Evolutionary conservation across 2,329 filamentous ascomycete species (phyloP), one percentile per base, ranked within the genome.

Genomic region (Sporothrix protearum): DNA sequence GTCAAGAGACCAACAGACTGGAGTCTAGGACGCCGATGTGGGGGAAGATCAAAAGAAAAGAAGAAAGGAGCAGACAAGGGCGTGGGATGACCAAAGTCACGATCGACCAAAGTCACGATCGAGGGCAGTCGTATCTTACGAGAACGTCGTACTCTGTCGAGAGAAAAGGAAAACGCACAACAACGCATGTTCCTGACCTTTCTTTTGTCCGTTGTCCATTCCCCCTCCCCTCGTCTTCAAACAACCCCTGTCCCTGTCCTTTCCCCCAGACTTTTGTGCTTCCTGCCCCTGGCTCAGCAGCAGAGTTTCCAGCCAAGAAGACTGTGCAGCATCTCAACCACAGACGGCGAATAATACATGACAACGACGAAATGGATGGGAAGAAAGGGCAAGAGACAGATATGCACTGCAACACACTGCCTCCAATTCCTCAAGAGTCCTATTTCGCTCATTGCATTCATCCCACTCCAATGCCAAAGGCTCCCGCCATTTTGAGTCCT

Each of bases 341-440:
- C n/a, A 63, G 59, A 63, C 22, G n/a, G n/a, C 36, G 33, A 19
- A 19, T 25, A 28, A 33, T n/a, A n/a, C n/a, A n/a, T n/a, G n/a
- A n/a, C 2, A 57, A 64, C 19, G 33, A 28, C 36, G 36, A 63
- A 64, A 42, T n/a, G 33, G 28, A 53, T 53, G 19, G 12, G 49
- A 25, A 45, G 8, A 9, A 45, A 64, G 5, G 22, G 36, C 3
- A 36, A 28, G 22, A 28, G 22, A 8, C n/a, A 14, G 36, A 61
- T 39, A 10, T 63, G 59, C 59, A 64, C 36, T 64, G 36, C 59
- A 64, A 64, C 59, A 64, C 59, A 45, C 59, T 45, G 36, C 36
- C n/a, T 42, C 59, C 59, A 28, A 63, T 10, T 42, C 19, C 19
- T 25, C 16, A 3, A 25, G 3, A n/a, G 12, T 36, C 33, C 12